These are phyloP conservation scores for Cladosporium cucumerinum DNA, from an alignment of 2,329 filamentous ascomycete species.

Conservation along the genomic window DNA sequence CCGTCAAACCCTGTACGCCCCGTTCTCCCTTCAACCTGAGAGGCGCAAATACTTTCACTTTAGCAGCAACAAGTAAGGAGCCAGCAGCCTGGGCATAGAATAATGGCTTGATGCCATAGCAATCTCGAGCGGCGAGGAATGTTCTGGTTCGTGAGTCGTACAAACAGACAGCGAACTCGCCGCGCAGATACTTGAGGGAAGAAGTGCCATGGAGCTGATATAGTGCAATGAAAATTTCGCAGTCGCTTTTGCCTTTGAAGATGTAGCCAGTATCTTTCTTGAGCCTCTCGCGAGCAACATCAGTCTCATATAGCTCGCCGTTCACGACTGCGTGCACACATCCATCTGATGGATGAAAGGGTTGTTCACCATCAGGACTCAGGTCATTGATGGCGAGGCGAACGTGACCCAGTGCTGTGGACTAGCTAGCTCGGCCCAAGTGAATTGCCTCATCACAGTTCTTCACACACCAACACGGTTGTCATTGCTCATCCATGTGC, in stretches of 20 bases:
- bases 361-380: constrained; percentile 43
- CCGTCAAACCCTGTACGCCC: constrained; percentile 49
- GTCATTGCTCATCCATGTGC: constrained; percentile 42
- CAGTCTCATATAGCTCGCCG: constrained; percentile 54
- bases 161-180: constrained; percentile 53
- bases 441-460: neutral
- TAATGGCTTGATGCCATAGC: constrained; percentile 55
- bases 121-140: constrained; percentile 49
- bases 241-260: constrained; percentile 48
- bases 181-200: constrained; percentile 45
- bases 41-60: constrained; percentile 51
- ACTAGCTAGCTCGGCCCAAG: neutral
- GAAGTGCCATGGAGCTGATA: constrained; percentile 47
- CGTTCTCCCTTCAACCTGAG: constrained; percentile 53
- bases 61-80: constrained; percentile 46
- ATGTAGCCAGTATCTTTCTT: constrained; percentile 23
- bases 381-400: constrained; percentile 52
- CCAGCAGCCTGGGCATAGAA: constrained; percentile 44
- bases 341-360: constrained; percentile 26
- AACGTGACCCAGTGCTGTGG: constrained; percentile 43
- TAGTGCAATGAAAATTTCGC: constrained; percentile 50
- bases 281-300: constrained; percentile 40
- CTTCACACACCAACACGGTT: constrained; percentile 35
- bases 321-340: constrained; percentile 53
- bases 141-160: constrained; percentile 43